Evolutionary conservation across 2,329 filamentous ascomycete genomes (phyloP), one percentile per base, ranked within the genome.

Genomic region (Cladophialophora yegresii): DNA sequence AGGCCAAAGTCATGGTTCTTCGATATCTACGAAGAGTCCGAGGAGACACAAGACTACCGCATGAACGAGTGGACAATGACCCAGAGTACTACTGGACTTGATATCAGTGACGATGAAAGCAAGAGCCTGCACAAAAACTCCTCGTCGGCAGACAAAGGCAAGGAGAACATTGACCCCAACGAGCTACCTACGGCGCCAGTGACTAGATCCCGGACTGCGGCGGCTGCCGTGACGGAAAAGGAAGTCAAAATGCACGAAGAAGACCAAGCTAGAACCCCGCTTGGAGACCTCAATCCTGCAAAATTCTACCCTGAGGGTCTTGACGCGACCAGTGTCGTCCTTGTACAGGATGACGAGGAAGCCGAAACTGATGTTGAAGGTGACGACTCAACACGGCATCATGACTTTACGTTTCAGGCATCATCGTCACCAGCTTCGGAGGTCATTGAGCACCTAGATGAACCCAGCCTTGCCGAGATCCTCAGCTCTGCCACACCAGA

Each of bases 21-120:
- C 74, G 90, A 93, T 64, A 98, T 99, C 73, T 89, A 97, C 75
- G 91, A 96, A 75, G 93, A 99, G 76, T 92, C 91, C 0, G 86
- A 89, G 7, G 91, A 96, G 75, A 90, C 97, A 74, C 89, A 96
- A 74, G 90, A 95, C 77, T 91, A 92, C 72, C 97, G 96, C 73
- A 81, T 96, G 45, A 70, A 68, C 47, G 70, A 71, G 43, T 71
- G 70, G 70, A 70, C 70, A 20, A 91, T 98, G 79, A 91, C 97
- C 77, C 93, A 97, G 80, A 89, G 89, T 62, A 93, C 93, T 7
- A 89, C 89, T 68, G 62, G 60, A 10, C 84, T 98, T 3, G 93
- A 98, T 74, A 92, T 98, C 73, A 92, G 87, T 70, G 93, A 91
- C 23, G 93, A 96, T 72, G 93, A 96, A 75, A 84, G 73, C 77